Evolutionary conservation across 495 filamentous ascomycete species (phyloP).

Genomic region (Aspergillus affinis): DNA sequence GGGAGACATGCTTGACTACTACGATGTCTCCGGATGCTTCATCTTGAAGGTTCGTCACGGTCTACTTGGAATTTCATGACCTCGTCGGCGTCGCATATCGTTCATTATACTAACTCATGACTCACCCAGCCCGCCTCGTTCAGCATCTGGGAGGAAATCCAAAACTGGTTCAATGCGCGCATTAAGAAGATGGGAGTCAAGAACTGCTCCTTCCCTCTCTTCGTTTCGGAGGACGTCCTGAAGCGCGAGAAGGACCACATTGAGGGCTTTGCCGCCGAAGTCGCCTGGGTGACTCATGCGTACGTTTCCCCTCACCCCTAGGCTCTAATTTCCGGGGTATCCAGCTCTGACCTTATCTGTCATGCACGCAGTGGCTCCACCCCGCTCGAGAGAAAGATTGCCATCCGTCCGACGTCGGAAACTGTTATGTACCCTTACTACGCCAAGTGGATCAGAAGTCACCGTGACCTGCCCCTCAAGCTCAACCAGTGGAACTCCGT

Average conservation of each 20-base stretch:
- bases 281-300: constrained; percentile 98
- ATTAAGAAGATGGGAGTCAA: constrained; percentile 90
- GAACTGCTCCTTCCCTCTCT: constrained; percentile 95
- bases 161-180: constrained; percentile 79
- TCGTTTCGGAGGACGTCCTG: constrained; percentile 85
- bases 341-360: constrained; percentile 24
- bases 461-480: constrained; percentile 87
- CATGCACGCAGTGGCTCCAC: constrained; percentile 60
- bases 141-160: constrained; percentile 90
- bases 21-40: constrained; percentile 93
- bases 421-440: constrained; percentile 96
- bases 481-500: constrained; percentile 99
- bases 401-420: constrained; percentile 93
- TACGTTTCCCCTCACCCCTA: constrained; percentile 41
- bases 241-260: constrained; percentile 96
- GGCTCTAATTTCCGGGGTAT: constrained; percentile 13
- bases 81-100: neutral
- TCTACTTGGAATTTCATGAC: neutral
- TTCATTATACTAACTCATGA: constrained; percentile 18
- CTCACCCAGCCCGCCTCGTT: constrained; percentile 66
- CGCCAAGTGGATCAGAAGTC: constrained; percentile 90
- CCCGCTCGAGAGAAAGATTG: constrained; percentile 90
- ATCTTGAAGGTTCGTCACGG: constrained; percentile 66
- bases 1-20: constrained; percentile 91
- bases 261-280: constrained; percentile 95